Evolutionary conservation across 1,284 basidiomycete species (phyloP), one percentile per base, ranked within the genome.

Genomic region (Ganoderma resinaceum): DNA sequence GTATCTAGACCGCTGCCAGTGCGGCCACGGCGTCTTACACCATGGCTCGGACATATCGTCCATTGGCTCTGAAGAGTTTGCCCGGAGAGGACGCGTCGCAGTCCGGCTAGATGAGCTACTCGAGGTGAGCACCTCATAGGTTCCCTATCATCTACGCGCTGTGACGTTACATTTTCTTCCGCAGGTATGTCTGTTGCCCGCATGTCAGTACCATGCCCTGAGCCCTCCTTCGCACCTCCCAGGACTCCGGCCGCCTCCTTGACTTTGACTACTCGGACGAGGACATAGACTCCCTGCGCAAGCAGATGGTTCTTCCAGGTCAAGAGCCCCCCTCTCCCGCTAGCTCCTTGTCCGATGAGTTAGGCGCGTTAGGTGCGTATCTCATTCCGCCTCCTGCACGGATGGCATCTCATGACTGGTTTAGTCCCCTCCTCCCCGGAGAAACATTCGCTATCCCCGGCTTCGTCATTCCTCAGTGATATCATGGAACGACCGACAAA

Each of bases 101-200:
- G 87, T 94, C 64, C 86, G 94, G 63, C 85, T 97, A 63, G 96
- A 98, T 77, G 94, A 96, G 80, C 79, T 95, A 63, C 82, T 97
- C 53, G 88, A 95, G 87, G 95, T 95, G 83, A 74, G 81, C 78
- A 43, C 62, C 43, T 37, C 37, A 23, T 16, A 2, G n/a, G 14
- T 38, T 38, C 23, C 23, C 37, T 2, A 3, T 40, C 5, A 40
- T 42, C 33, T 40, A 37, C n/a, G 37, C 58, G 37, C 37, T 38
- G 37, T 60, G 29, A 38, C 58, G 37, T 16, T 40, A 11, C 42
- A 26, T 42, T 40, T 23, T 6, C 8, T 40, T 38, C 9, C 20
- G 5, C 58, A 66, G 63, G 63, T 59, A 69, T 63, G 65, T 57
- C 46, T 57, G 43, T 53, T 37, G 33, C 5, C 23, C 23, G 46